Base-by-base conservation (phyloP, 2,329 filamentous ascomycete species). In the Sarocladiaceae sp. region DNA sequence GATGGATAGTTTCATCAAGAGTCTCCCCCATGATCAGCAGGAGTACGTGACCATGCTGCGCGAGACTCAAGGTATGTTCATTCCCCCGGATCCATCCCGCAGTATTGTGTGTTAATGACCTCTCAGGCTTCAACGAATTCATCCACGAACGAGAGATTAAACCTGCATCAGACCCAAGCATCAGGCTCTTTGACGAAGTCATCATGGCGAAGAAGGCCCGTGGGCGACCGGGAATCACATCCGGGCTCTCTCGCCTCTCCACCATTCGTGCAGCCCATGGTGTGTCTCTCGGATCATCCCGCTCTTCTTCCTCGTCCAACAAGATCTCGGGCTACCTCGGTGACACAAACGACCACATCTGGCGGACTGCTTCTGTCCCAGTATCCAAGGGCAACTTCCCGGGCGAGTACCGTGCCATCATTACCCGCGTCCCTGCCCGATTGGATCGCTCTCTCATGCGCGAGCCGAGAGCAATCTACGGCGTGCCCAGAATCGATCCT, bases 371-470 rank as follows among this genome's bases (percentile, higher is more conserved):
- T 3, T 80, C 80, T 12, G 78, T 84, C 36, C 77, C 82, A 6
- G 72, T 80, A 37, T 78, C 79, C n/a, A 79, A 75, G 57, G 76
- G 79, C 50, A 84, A 80, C 59, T 84, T 86, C 57, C 73, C 78
- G 0, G 80, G 81, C 53, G 80, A 85, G 58, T 87, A 87, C 68
- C 76, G 78, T 54, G 69, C 76, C 28, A 74, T 83, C 13, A 74
- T 83, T 51, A 83, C 82, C 12, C 72, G 83, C 58, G 84, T 89
- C 33, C 94, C 94, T 4, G 84, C 89, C 7, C 92, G 89, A 63
- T 78, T 99, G 10, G 94, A 99, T 62, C 80, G 86, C 3, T 81
- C 84, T 13, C 75, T 97, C 44, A 96, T 97, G 90, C 90, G 90
- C 66, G 92, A 97, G 69, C 92, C 92, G 26, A 82, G 92, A 53